Conservation (phyloP, 148 eudicot species). For the Rhododendron simsii region DNA sequence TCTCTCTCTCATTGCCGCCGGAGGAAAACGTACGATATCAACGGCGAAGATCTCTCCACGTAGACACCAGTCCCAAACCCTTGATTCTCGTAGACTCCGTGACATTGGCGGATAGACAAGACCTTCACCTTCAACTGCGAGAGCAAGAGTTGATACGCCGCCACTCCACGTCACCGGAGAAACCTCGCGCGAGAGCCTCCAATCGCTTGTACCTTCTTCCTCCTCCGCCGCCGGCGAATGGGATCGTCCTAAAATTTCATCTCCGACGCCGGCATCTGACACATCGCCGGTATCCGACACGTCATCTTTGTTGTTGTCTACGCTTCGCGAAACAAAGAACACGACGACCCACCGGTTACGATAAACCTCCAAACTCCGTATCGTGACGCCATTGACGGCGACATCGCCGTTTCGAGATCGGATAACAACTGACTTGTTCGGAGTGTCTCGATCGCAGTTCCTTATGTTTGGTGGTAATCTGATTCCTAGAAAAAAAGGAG, state of each 20-base stretch:
- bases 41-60: slow-evolving; percentile 11
- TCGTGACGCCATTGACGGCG: slow-evolving; percentile 15
- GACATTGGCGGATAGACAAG: slow-evolving; percentile 8
- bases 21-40: not conserved
- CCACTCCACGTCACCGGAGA: not conserved
- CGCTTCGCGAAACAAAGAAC: slow-evolving; percentile 8
- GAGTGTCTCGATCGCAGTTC: slow-evolving; percentile 11
- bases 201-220: not conserved
- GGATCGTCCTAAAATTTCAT: not conserved
- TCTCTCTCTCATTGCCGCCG: no score
- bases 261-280: not conserved
- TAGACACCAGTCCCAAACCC: not conserved
- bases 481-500: slow-evolving; percentile 71
- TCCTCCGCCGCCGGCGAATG: not conserved
- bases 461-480: slow-evolving; percentile 92
- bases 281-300: no score
- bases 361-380: slow-evolving; percentile 18
- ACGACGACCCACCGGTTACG: slow-evolving; percentile 32
- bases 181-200: not conserved
- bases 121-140: slow-evolving; percentile 4
- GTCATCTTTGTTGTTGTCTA: slow-evolving; percentile 3
- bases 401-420: slow-evolving; percentile 10
- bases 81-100: not conserved
- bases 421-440: slow-evolving; percentile 16
- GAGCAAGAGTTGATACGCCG: not conserved